Base-by-base conservation (phyloP, 2,329 filamentous ascomycete genomes). In the Didymella lethalis region DNA sequence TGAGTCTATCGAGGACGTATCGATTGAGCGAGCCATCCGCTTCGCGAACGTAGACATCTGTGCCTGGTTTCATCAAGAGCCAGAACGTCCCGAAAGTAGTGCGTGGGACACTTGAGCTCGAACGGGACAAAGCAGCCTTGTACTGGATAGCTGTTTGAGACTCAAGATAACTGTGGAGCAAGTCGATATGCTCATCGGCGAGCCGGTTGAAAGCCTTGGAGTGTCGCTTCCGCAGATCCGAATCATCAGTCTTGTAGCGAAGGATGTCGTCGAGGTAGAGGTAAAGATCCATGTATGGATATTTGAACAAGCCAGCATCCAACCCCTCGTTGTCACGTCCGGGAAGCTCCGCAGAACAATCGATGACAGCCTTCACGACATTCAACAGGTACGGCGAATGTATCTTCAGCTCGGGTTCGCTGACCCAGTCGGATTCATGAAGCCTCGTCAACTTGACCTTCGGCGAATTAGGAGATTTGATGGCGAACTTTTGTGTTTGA, bases 11-110 rank as follows among this genome's bases (percentile, higher is more conserved):
- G 1, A 63, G n/a, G 6, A 63, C 54, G 26, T 61, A 61, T 3
- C 32, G 26, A 18, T 58, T 61, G 14, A 61, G 34, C 2, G 49
- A 51, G 2, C 54, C 59, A 26, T 62, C 51, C 16, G 18, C 1
- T 44, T 63, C 61, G 3, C 48, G 48, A 6, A 63, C 61, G 26
- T 63, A 63, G 2, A 61, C 57, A 12, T 63, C 61, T 10, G 45
- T 40, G 4, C 57, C 57, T 2, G 61, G 61, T 40, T 63, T 59
- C 28, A 63, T 26, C 14, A 63, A 36, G 2, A 63, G 32, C 61
- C 57, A 63, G 8, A 57, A 28, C 5, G 48, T 45, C 3, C 45
- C 50, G 38, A 63, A 63, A 12, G 61, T 55, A 3, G 57, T 59
- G 12, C 32, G 3, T 6, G 61, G 57, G 3, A 14, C 50, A 4